Evolutionary conservation across 345 rosid species (phyloP).

Genomic region (Citrus cavaleriei): DNA sequence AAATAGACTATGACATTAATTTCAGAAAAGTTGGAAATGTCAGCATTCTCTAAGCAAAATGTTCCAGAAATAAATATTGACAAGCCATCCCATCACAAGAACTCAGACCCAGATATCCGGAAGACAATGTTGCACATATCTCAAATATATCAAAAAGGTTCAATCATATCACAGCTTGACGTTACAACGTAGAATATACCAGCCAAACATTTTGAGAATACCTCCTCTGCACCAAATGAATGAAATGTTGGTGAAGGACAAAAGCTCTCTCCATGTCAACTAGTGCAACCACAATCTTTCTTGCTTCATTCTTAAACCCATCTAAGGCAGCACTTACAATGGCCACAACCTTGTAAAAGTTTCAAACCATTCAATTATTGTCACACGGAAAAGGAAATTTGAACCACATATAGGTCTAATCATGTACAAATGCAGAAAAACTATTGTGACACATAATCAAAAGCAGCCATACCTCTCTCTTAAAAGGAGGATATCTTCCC

Average conservation of each 20-base stretch:
- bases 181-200: too few species aligned
- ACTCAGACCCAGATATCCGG: too few species aligned
- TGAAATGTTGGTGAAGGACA: conserved; percentile 85
- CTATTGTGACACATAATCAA: not conserved
- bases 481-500: conserved; percentile 82
- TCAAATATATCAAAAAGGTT: not conserved
- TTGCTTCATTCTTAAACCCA: conserved; percentile 72
- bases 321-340: conserved; percentile 78
- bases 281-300: conserved; percentile 70
- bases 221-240: conserved; percentile 77
- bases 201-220: conserved; percentile 25
- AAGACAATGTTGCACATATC: too few species aligned
- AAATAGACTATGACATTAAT: not conserved
- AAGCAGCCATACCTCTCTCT: conserved; percentile 60
- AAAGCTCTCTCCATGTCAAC: conserved; percentile 87
- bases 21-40: not conserved
- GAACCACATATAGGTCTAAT: not conserved
- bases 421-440: not conserved
- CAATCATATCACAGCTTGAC: conserved; percentile 1
- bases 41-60: not conserved
- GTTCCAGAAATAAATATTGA: too few species aligned
- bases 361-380: not conserved
- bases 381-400: not conserved
- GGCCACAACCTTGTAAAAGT: conserved; percentile 51
- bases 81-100: too few species aligned